Evolutionary conservation across 2,329 filamentous ascomycete species (phyloP).

Genomic region (Trichophyton rubrum): DNA sequence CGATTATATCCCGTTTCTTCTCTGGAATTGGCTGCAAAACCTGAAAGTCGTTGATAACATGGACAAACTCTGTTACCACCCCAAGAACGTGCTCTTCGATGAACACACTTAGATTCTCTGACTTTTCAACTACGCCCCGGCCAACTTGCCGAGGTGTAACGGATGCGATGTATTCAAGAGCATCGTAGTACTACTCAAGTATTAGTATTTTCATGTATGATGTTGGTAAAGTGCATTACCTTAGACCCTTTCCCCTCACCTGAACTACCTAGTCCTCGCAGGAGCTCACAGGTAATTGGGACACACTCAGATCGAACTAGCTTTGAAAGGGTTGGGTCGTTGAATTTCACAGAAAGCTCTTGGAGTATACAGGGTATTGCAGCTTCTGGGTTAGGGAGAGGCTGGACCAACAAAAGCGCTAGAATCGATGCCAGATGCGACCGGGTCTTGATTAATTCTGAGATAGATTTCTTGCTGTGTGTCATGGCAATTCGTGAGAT

Average conservation of each 20-base stretch:
- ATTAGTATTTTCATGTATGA: conserved; percentile 14
- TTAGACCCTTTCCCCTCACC: conserved; percentile 37
- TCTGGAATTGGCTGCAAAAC: conserved; percentile 50
- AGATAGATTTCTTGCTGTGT: conserved; percentile 40
- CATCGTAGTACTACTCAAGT: conserved; percentile 35
- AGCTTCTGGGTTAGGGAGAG: conserved; percentile 52
- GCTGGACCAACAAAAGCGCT: conserved; percentile 45
- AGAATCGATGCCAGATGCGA: conserved; percentile 48
- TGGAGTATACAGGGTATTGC: conserved; percentile 57
- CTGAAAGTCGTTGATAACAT: conserved; percentile 58
- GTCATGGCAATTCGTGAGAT: conserved; percentile 71
- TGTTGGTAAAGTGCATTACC: conserved; percentile 35
- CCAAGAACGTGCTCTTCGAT: conserved; percentile 75
- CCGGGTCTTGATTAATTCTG: conserved; percentile 50
- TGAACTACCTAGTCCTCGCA: conserved; percentile 67
- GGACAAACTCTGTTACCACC: conserved; percentile 70
- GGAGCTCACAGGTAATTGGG: conserved; percentile 62
- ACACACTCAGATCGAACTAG: conserved; percentile 65
- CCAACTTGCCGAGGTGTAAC: conserved; percentile 40
- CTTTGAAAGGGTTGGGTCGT: conserved; percentile 51
- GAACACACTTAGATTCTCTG: conserved; percentile 56
- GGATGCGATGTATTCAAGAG: conserved; percentile 38
- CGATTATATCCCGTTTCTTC: conserved; percentile 63
- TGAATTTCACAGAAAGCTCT: conserved; percentile 58
- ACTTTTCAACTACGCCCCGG: conserved; percentile 36